Evolutionary conservation across 1,139 yeast species (phyloP), one percentile per base, ranked within the genome.

Genomic region (Meyerozyma guilliermondii): DNA sequence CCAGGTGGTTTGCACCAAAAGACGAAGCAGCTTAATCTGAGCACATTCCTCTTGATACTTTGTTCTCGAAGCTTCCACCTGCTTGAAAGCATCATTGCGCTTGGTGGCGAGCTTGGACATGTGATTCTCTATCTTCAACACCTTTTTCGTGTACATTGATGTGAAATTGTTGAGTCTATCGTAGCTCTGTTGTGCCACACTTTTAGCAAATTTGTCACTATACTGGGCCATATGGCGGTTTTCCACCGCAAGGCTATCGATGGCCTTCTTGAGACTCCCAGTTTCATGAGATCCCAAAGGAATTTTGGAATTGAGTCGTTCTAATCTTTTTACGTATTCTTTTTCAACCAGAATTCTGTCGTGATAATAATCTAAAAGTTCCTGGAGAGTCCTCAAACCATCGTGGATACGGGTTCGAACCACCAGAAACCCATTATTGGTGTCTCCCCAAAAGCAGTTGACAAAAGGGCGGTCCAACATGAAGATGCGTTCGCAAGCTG

Each of bases 1-100:
- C 69, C 92, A 81, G 28, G 92, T 74, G 13, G 91, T 73, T 50
- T 83, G 83, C 50, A 81, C 78, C 55, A 83, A 80, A 14, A 88
- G 80, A 39, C 72, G 67, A 42, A 72, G 71, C 1, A 83, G 74
- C 50, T 81, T 81, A 44, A 83, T 66, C 51, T 74, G 80, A 35
- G 73, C 65, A 57, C 85, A 80, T 41, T 79, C 87, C 10, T 66
- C 63, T 49, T 80, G 81, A 60, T 77, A 87, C 48, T 73, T 73
- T 36, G 68, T 67, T 46, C 83, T 75, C 70, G 63, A 36, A 72
- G 80, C 40, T 49, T 71, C 53, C 56, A 74, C 41, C 65, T 67
- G 56, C 41, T 58, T 61, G 36, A 50, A 45, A 4, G 62, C 59
- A 23, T 64, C 71, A 13, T 45, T 49, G 37, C 59, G 53, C 44